Conservation (phyloP, 352 stramenopile genomes). For the Globisporangium alternatum region DNA sequence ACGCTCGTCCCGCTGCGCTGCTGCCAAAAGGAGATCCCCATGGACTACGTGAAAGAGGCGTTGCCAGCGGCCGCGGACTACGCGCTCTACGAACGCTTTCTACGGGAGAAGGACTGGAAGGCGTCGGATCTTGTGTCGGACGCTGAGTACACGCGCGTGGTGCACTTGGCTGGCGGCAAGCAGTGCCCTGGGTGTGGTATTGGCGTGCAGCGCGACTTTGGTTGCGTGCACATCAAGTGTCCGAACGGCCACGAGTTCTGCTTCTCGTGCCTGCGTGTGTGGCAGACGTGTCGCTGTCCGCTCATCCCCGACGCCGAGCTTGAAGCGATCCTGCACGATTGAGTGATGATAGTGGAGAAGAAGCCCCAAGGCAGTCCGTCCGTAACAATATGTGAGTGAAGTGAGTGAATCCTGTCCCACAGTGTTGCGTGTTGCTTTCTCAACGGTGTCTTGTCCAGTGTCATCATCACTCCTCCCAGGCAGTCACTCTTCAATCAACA, state of each 20-base stretch:
- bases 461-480: background rate
- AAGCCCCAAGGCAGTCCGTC: background rate
- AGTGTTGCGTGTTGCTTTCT: background rate
- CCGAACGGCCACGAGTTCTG: constrained; percentile 75
- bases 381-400: background rate
- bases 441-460: background rate
- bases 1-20: constrained; percentile 62
- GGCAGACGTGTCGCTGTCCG: constrained; percentile 51
- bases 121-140: constrained; percentile 57
- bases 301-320: constrained; percentile 61
- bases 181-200: constrained; percentile 76
- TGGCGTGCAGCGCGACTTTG: constrained; percentile 64
- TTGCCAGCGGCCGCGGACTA: constrained; percentile 30
- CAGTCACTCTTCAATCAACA: background rate
- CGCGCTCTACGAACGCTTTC: constrained; percentile 39
- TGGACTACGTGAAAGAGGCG: constrained; percentile 53
- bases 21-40: constrained; percentile 64
- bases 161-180: constrained; percentile 48
- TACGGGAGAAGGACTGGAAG: constrained; percentile 57
- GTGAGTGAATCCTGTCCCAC: background rate
- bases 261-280: constrained; percentile 57
- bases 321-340: constrained; percentile 49
- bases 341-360: background rate
- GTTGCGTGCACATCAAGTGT: constrained; percentile 80
- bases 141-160: constrained; percentile 48